A percentile compares a stretch with the other conserved stretches of the same genome.
Conservation (phyloP, 2,329 filamentous ascomycete genomes). For the Truncatella angustata region DNA sequence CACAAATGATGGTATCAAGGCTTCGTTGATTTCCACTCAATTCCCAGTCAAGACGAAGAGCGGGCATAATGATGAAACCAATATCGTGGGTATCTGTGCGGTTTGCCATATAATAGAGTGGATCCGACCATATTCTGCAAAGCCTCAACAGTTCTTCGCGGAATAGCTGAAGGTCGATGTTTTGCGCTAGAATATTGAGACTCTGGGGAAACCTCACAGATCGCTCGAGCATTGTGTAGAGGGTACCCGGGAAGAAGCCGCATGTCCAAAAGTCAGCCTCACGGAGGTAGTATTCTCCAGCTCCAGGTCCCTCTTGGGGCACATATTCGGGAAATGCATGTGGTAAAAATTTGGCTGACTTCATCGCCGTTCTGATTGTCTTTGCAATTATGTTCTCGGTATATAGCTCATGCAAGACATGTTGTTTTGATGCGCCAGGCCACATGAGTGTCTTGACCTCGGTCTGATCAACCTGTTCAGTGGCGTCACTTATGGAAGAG, state of each 20-base stretch:
- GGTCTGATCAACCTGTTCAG: neutral
- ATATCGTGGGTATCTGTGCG: constrained; percentile 53
- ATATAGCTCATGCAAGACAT: constrained; percentile 8
- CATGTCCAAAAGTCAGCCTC: constrained; percentile 40
- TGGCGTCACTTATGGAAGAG: neutral
- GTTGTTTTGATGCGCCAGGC: too few species aligned
- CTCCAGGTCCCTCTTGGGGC: constrained; percentile 22
- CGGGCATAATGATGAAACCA: constrained; percentile 51
- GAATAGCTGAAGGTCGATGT: neutral
- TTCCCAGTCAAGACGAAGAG: constrained; percentile 45
- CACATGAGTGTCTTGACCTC: neutral
- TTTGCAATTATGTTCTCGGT: constrained; percentile 15
- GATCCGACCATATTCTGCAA: constrained; percentile 29
- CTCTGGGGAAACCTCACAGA: constrained; percentile 25
- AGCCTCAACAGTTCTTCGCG: constrained; percentile 19
- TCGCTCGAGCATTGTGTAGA: constrained; percentile 35
- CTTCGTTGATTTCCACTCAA: constrained; percentile 38
- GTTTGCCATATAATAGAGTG: constrained; percentile 34
- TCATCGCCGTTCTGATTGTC: constrained; percentile 9
- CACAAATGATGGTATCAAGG: constrained; percentile 37
- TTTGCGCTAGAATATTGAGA: neutral
- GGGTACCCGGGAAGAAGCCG: constrained; percentile 38
- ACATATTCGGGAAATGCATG: constrained; percentile 30
- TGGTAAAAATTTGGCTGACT: constrained; percentile 3
- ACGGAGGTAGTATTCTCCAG: constrained; percentile 25